Conservation (phyloP, 2,329 filamentous ascomycete species). For the Didymella lethalis region DNA sequence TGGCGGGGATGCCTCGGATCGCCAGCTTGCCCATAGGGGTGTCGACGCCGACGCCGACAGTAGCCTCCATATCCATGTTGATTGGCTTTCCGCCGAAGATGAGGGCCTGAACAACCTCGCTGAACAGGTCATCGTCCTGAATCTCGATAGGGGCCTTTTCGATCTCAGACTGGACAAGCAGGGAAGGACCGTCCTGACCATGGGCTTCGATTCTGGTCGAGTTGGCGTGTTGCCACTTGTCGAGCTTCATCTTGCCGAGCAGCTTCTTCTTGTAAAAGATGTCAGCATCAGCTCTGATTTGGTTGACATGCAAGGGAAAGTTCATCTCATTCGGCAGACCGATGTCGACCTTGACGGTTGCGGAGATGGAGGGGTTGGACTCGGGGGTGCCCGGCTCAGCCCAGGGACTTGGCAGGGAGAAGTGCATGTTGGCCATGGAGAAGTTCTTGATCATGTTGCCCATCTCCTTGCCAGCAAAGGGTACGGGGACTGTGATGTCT, state of each 20-base stretch:
- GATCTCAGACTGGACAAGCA: conserved; percentile 80
- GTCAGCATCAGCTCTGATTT: conserved; percentile 78
- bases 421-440: conserved; percentile 83
- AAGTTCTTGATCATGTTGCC: conserved; percentile 89
- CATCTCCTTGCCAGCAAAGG: conserved; percentile 82
- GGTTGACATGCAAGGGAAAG: conserved; percentile 79
- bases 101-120: conserved; percentile 79
- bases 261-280: conserved; percentile 80
- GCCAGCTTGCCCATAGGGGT: conserved; percentile 83
- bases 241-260: conserved; percentile 80
- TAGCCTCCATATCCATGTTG: conserved; percentile 76
- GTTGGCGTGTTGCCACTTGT: conserved; percentile 83
- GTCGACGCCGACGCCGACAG: conserved; percentile 81
- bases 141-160: conserved; percentile 82
- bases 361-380: conserved; percentile 80
- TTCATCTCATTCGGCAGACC: conserved; percentile 85
- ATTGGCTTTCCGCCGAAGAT: conserved; percentile 76
- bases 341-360: conserved; percentile 80
- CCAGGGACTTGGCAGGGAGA: conserved; percentile 81
- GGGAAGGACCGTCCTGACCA: conserved; percentile 64
- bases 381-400: conserved; percentile 78
- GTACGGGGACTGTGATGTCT: conserved; percentile 82
- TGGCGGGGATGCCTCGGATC: conserved; percentile 80
- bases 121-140: conserved; percentile 79
- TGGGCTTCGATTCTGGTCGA: conserved; percentile 73